Percentiles rank a stretch among this genome's conserved stretches.
These are phyloP conservation scores for Pseudocercospora vitis DNA, from an alignment of 2,329 filamentous ascomycete species.

Conservation along the genomic window DNA sequence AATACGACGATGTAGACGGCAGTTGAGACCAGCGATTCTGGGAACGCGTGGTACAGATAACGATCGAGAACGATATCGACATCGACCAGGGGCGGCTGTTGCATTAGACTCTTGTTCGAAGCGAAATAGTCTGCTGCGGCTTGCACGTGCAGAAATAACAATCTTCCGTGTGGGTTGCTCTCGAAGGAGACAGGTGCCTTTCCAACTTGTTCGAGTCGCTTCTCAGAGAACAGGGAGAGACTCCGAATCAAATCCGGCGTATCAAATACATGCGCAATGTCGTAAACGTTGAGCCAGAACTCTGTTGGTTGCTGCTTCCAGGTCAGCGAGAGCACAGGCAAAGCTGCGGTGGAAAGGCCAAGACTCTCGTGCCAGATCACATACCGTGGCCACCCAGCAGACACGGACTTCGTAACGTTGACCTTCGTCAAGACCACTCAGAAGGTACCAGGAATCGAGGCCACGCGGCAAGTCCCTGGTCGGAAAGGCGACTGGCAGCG, in stretches of 20 bases:
- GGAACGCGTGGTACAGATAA: constrained; percentile 75
- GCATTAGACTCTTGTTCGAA: constrained; percentile 72
- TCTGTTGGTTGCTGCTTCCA: constrained; percentile 75
- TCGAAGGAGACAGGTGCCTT: not conserved
- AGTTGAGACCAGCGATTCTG: constrained; percentile 72
- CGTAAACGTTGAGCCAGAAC: constrained; percentile 68
- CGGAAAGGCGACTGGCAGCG: constrained; percentile 69
- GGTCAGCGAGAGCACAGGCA: constrained; percentile 11
- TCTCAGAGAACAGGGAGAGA: constrained; percentile 33
- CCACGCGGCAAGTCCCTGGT: constrained; percentile 55
- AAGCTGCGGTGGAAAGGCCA: too few relatives aligned
- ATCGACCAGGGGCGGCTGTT: constrained; percentile 67
- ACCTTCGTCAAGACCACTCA: constrained; percentile 67
- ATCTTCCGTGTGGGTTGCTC: constrained; percentile 14
- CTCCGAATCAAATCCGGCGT: constrained; percentile 35
- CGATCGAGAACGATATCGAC: constrained; percentile 86
- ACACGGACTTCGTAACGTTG: constrained; percentile 87
- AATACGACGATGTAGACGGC: constrained; percentile 66
- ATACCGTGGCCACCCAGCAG: constrained; percentile 90
- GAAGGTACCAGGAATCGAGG: constrained; percentile 72
- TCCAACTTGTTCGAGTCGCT: constrained; percentile 7
- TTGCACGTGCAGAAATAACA: constrained; percentile 69
- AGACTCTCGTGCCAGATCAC: too few relatives aligned
- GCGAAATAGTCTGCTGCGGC: constrained; percentile 85
- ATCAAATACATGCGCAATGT: constrained; percentile 60